Evolutionary conservation across 2,329 filamentous ascomycete species (phyloP).

Genomic region (Coccinonectria pachysandricola): DNA sequence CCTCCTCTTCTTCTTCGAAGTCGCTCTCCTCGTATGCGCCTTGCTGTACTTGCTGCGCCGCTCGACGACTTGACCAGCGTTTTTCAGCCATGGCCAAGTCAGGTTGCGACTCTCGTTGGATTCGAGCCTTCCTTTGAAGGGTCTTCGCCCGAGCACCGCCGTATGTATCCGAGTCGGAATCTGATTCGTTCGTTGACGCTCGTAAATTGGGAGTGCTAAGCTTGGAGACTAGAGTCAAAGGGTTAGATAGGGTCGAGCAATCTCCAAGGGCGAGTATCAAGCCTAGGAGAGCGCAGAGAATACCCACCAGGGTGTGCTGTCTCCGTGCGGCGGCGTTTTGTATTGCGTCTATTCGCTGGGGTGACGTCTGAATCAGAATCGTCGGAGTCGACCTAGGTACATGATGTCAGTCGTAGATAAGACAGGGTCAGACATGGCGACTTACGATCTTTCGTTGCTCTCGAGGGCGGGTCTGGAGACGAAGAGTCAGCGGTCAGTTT

Average conservation of each 20-base stretch:
- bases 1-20: constrained; percentile 53
- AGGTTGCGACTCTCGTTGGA: constrained; percentile 57
- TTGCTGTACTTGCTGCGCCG: constrained; percentile 61
- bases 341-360: constrained; percentile 45
- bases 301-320: constrained; percentile 52
- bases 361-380: constrained; percentile 65
- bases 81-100: constrained; percentile 65
- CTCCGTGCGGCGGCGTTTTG: constrained; percentile 60
- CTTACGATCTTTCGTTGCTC: constrained; percentile 49
- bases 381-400: constrained; percentile 37
- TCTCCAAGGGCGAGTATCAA: constrained; percentile 1
- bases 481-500: constrained; percentile 21
- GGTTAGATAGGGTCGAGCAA: constrained; percentile 9
- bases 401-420: constrained; percentile 7
- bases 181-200: constrained; percentile 49
- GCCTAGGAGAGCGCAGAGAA: constrained; percentile 1
- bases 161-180: constrained; percentile 68
- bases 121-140: constrained; percentile 65
- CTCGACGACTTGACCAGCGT: constrained; percentile 81
- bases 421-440: constrained; percentile 6
- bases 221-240: constrained; percentile 42
- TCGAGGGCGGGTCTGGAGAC: constrained; percentile 41
- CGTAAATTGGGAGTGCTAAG: constrained; percentile 44
- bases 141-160: constrained; percentile 63
- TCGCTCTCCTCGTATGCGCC: constrained; percentile 58